Conservation (phyloP, 2,329 filamentous ascomycete species). For the Beauveria sp. region DNA sequence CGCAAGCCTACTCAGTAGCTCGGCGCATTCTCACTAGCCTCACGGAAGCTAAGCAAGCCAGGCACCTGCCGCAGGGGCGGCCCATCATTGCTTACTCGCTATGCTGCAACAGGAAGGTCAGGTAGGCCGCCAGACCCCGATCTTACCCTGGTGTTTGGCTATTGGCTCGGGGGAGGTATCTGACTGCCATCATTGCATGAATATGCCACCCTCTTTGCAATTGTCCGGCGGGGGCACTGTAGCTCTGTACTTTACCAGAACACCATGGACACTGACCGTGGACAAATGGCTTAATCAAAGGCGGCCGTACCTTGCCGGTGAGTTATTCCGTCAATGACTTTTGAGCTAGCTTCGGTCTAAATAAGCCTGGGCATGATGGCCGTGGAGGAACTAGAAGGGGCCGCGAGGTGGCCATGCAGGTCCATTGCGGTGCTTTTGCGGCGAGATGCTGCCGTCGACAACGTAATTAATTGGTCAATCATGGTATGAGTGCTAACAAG, state of each 20-base stretch:
- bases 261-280: background rate
- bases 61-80: background rate
- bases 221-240: background rate
- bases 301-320: background rate
- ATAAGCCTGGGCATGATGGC: background rate
- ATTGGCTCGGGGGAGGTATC: background rate
- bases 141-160: background rate
- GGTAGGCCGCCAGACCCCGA: background rate
- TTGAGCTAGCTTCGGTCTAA: background rate
- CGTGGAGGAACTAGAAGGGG: background rate
- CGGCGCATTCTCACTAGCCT: background rate
- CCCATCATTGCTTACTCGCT: conserved; percentile 8
- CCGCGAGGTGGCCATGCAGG: background rate
- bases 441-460: background rate
- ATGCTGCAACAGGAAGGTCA: conserved; percentile 6
- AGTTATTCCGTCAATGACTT: background rate
- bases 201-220: background rate
- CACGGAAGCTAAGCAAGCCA: background rate
- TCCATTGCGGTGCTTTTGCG: conserved; percentile 5
- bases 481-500: background rate
- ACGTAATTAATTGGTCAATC: background rate
- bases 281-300: background rate
- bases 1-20: background rate
- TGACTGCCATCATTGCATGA: background rate
- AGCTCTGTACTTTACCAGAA: background rate